phyloP scores from a whole-genome alignment of 192 early-diverging fungal species.

The Chytriomyces sp. region DNA sequence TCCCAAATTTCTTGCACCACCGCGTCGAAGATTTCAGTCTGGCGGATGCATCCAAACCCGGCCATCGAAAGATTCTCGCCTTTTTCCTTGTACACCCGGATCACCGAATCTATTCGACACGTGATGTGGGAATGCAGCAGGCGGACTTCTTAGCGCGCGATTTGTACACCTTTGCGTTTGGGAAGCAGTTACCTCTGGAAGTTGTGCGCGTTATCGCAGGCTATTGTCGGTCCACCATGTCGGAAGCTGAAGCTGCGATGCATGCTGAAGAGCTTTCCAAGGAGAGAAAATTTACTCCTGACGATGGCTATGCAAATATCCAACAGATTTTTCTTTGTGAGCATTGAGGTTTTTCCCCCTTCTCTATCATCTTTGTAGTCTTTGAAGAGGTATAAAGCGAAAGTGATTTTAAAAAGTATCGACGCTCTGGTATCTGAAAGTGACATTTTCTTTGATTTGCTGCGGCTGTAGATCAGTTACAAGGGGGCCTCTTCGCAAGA shows the following conservation, averaged over 20 bases:
- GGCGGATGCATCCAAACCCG: conserved; percentile 59
- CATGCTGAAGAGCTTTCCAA: neutral
- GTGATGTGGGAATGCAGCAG: conserved; percentile 21
- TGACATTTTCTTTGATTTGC: no score
- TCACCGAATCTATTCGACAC: neutral
- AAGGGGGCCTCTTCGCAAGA: no score
- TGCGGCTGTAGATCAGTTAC: no score
- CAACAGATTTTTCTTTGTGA: conserved; percentile 6
- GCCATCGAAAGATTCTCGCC: conserved; percentile 66
- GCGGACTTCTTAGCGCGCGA: conserved; percentile 11
- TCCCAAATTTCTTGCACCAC: conserved; percentile 77
- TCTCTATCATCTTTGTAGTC: no score
- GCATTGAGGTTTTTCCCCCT: neutral
- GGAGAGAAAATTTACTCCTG: conserved; percentile 6
- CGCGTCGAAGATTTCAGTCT: conserved; percentile 63
- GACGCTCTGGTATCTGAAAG: no score
- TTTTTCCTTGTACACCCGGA: conserved; percentile 75
- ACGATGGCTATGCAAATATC: conserved; percentile 14
- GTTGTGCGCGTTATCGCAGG: conserved; percentile 4
- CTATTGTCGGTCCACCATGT: neutral
- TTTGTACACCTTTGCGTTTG: neutral
- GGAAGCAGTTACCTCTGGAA: conserved; percentile 1
- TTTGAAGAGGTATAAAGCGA: no score
- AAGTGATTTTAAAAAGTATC: no score
- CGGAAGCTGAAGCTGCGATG: neutral